Conservation (phyloP, 2,329 filamentous ascomycete species). For the Ceratocystis harringtonii region DNA sequence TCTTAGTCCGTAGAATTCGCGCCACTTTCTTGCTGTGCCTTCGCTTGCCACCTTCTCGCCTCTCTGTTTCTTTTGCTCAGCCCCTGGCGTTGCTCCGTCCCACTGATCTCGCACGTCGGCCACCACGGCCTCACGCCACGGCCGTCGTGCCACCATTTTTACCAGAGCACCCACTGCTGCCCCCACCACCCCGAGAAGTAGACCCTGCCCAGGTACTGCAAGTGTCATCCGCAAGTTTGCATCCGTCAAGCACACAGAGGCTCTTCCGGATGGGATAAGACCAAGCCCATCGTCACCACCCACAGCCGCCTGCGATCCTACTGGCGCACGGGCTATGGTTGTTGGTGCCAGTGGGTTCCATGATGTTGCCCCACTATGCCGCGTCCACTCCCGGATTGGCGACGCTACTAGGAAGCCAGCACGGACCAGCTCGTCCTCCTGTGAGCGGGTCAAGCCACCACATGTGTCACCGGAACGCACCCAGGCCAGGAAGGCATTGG, state of each 20-base stretch:
- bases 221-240: constrained; percentile 33
- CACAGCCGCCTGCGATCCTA: constrained; percentile 29
- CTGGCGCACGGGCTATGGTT: constrained; percentile 12
- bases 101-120: constrained; percentile 50
- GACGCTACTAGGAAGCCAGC: constrained; percentile 51
- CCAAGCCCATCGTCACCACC: constrained; percentile 33
- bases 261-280: constrained; percentile 24
- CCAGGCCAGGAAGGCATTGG: constrained; percentile 34
- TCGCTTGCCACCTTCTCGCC: constrained; percentile 32
- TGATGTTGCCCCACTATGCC: constrained; percentile 32
- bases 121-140: constrained; percentile 48
- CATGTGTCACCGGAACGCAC: constrained; percentile 19
- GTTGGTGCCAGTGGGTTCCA: constrained; percentile 40
- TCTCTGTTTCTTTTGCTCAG: constrained; percentile 35
- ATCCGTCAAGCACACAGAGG: not conserved
- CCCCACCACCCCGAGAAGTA: constrained; percentile 50
- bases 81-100: constrained; percentile 26
- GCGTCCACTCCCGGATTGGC: not conserved
- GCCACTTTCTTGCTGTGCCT: constrained; percentile 48
- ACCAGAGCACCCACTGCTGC: constrained; percentile 27
- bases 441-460: constrained; percentile 27
- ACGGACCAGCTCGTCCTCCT: constrained; percentile 44
- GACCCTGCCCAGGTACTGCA: constrained; percentile 51
- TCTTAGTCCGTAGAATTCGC: constrained; percentile 49
- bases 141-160: constrained; percentile 40